Base-by-base conservation (phyloP, 495 filamentous ascomycete genomes). In the Xeromyces bisporus region DNA sequence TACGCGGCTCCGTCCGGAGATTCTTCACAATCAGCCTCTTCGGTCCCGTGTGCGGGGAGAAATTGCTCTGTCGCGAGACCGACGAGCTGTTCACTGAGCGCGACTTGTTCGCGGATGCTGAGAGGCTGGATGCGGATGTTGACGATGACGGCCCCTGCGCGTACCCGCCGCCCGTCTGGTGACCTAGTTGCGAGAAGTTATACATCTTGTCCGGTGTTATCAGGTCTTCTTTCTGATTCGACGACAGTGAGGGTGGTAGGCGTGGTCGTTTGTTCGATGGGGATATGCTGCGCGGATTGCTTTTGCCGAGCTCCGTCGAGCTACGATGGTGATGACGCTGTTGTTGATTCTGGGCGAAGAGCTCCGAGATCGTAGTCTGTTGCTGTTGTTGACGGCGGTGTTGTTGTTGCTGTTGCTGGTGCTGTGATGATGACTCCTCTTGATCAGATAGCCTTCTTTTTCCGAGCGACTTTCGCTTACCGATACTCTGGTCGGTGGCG, bases 21-120 rank as follows among this genome's bases (percentile, higher is more conserved):
- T 93, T 93, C 66, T 89, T 91, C 32, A 96, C 75, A 1, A 77
- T 66, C 7, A 97, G 66, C 53, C 75, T 86, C 57, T 78, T 83
- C n/a, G 80, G 64, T 13, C 79, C 78, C 6, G 49, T 56, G 37
- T 59, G 50, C 17, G 57, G 58, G 23, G 53, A 56, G 32, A 60
- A 60, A 28, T 54, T 56, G 38, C 41, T 53, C 33, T 56, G 53
- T 15, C 51, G 51, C 6, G 38, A 27, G 4, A 9, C 4, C 4
- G 20, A 21, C 15, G 40, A 31, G 13, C 42, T 15, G 17, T 46
- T 49, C 26, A 51, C 36, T 1, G 49, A 33, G n/a, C 49, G 51
- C 20, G 48, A 12, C 31, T 50, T 51, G 7, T 33, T 28, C 0
- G 37, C 18, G 7, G 44, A 35, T 13, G 34, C 41, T 26, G 21